Base-by-base conservation (phyloP, 2,329 filamentous ascomycete species). In the Fusarium stilboides region DNA sequence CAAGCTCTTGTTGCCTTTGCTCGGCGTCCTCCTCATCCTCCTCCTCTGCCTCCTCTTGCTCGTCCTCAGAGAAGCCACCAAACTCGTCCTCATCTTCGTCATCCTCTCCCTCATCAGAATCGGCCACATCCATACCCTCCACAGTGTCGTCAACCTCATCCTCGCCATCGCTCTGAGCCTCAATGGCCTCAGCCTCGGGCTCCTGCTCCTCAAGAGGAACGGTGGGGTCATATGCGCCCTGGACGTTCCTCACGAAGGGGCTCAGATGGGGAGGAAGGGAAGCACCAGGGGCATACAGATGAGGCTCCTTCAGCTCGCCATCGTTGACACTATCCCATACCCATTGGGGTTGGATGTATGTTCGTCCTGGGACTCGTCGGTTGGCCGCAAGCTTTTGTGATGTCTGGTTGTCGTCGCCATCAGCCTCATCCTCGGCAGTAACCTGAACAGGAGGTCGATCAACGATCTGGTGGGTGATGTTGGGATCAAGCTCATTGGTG, bases 311-410 rank as follows among this genome's bases (percentile, higher is more conserved):
- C 57, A 99, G 84, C 80, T 95, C 94, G 67, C 94, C 93, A 45
- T 96, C 93, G 78, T 99, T 99, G 78, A 97, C 84, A 75, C 93
- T 95, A 77, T 99, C 96, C 96, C 96, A 99, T 6, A 99, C 90
- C 95, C 97, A 99, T 79, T 99, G 96, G 20, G 96, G 96, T 83
- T 99, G 96, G 57, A 99, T 83, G 74, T 99, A 99, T 68, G 90
- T 94, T 70, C 96, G 88, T 36, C 95, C 95, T n/a, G 95, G 94
- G 65, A 98, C 91, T 65, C 94, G 89, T 68, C 89, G 89, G 75
- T 93, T 92, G 62, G 80, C 80, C 26, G 78, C 84, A 57, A 89
- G 81, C 78, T 86, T 88, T 78, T 86, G 87, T 47, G 82, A 83
- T 66, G 84, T 92, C 81, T 88, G 88, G 80, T 87, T 90, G 73